A percentile compares a stretch with the other conserved stretches of the same genome.
Evolutionary conservation across 495 filamentous ascomycete genomes (phyloP).

Genomic region (Evansstolkia leycettana): DNA sequence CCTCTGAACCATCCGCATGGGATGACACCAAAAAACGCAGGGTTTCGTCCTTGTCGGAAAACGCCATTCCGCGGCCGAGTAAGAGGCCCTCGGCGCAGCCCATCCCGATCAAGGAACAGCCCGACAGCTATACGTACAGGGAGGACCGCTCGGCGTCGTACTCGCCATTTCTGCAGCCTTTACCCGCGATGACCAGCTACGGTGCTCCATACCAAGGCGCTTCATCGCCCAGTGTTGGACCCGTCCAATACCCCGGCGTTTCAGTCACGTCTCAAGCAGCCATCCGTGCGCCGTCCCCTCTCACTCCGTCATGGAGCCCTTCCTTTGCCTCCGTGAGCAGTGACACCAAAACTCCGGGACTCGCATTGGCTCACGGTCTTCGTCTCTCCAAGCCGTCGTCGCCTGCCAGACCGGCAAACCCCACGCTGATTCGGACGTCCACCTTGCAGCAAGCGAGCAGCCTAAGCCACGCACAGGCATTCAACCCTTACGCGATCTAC

Average conservation of each 20-base stretch:
- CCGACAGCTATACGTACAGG: conserved; percentile 23
- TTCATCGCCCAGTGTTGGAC: conserved; percentile 17
- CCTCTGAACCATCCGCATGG: conserved; percentile 15
- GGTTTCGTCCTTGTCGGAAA: conserved; percentile 34
- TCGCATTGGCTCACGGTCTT: conserved; percentile 19
- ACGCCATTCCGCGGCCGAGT: conserved; percentile 18
- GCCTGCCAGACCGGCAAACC: conserved; percentile 40
- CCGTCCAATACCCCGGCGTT: conserved; percentile 18
- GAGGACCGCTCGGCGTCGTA: conserved; percentile 24
- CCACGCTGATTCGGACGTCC: conserved; percentile 71
- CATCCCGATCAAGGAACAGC: conserved; percentile 25
- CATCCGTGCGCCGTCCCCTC: conserved; percentile 28
- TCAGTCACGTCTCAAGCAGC: conserved; percentile 22
- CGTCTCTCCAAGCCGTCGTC: conserved; percentile 26
- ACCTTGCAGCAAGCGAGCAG: conserved; percentile 50
- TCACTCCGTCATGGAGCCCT: conserved; percentile 34
- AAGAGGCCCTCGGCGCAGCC: conserved; percentile 35
- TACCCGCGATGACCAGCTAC: conserved; percentile 23
- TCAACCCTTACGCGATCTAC: conserved; percentile 76
- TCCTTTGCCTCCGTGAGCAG: conserved; percentile 20
- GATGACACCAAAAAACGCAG: conserved; percentile 40
- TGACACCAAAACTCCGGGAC: conserved; percentile 18
- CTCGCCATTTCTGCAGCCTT: conserved; percentile 31
- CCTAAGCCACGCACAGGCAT: conserved; percentile 33
- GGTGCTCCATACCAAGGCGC: conserved; percentile 16